A percentile compares a stretch with the other conserved stretches of the same genome.
Evolutionary conservation across 2,329 filamentous ascomycete species (phyloP).

Genomic region (Lomentospora prolificans): DNA sequence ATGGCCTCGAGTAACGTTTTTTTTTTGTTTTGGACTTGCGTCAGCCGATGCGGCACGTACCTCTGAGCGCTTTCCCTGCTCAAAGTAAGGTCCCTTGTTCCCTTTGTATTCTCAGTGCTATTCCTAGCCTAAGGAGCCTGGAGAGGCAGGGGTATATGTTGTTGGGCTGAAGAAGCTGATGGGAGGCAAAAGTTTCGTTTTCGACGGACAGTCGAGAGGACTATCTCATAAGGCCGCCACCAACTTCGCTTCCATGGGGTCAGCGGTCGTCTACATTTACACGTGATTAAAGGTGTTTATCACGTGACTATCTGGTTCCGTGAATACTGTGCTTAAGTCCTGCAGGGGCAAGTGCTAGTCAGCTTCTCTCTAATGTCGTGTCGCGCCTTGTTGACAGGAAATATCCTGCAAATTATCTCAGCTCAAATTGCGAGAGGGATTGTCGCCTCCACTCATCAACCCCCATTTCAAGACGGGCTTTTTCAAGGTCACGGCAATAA

Average conservation of each 20-base stretch:
- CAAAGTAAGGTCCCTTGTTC: neutral
- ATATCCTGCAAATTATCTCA: neutral
- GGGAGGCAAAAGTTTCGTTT: too few species aligned
- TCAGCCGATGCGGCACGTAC: conserved; percentile 7
- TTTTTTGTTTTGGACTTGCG: conserved; percentile 4
- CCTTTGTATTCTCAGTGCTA: neutral
- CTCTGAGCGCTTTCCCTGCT: conserved; percentile 2
- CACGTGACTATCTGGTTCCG: neutral
- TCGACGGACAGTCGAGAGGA: too few species aligned
- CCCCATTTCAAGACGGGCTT: neutral
- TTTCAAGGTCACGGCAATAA: neutral
- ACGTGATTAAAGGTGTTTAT: too few species aligned
- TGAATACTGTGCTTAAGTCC: neutral
- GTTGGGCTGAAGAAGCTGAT: neutral
- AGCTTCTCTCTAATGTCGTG: neutral
- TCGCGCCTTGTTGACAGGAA: conserved; percentile 2
- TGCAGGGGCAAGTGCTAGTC: neutral
- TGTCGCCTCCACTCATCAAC: neutral
- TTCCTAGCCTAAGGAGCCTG: neutral
- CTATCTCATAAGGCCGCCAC: too few species aligned
- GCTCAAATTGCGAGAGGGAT: neutral
- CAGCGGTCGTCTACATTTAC: too few species aligned
- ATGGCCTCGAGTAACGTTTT: conserved; percentile 8
- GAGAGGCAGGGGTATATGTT: neutral
- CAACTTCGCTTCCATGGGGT: too few species aligned